phyloP scores from a whole-genome alignment of 2,329 filamentous ascomycete genomes.

The Microdochium trichocladiopsis region DNA sequence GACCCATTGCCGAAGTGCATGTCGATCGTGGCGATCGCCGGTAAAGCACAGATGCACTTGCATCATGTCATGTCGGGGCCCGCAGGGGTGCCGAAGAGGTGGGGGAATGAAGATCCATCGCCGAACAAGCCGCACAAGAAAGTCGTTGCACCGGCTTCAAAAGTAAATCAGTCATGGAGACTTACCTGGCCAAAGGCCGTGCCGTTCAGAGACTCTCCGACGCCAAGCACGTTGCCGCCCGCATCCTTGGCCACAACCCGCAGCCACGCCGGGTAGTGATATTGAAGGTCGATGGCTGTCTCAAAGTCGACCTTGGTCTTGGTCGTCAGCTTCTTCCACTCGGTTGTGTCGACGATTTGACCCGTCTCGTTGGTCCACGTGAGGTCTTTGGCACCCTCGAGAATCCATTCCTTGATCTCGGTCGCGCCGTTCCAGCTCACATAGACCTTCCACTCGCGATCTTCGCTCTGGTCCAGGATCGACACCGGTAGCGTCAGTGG shows the following conservation, averaged over 20 bases:
- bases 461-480: conserved; percentile 11
- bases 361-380: conserved; percentile 15
- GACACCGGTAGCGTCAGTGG: conserved; percentile 11
- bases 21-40: too few relatives aligned
- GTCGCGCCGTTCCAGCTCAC: conserved; percentile 30
- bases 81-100: too few relatives aligned
- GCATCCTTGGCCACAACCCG: conserved; percentile 9
- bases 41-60: too few relatives aligned
- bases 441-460: conserved; percentile 18
- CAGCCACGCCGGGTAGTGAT: conserved; percentile 12
- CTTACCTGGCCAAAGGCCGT: conserved; percentile 8
- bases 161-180: background rate
- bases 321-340: conserved; percentile 14
- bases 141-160: too few relatives aligned
- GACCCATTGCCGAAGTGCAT: too few relatives aligned
- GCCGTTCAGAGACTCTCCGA: conserved; percentile 6
- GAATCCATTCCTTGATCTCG: conserved; percentile 25
- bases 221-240: conserved; percentile 6
- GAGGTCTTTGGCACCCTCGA: conserved; percentile 23
- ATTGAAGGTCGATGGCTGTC: conserved; percentile 14
- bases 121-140: too few relatives aligned
- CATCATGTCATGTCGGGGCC: too few relatives aligned
- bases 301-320: conserved; percentile 27
- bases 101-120: too few relatives aligned
- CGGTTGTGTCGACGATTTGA: conserved; percentile 2